phyloP scores from a whole-genome alignment of 768 basidiomycete species.

The Podaxis mareebaensis region DNA sequence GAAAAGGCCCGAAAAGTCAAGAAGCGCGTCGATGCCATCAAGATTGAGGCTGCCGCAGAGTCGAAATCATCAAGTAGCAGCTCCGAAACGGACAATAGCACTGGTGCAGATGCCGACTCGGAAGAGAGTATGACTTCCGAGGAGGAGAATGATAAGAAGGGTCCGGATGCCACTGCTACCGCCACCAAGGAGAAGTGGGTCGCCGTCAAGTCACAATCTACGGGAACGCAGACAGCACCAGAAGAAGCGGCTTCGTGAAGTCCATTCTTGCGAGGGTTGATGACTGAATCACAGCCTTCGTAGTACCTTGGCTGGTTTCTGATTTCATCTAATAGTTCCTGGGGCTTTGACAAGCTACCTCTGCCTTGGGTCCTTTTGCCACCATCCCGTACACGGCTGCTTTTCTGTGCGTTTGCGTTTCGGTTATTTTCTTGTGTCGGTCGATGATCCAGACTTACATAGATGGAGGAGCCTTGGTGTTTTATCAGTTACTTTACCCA shows the following conservation, averaged over 20 bases:
- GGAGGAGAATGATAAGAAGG: conserved; percentile 57
- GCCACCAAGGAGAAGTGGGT: conserved; percentile 73
- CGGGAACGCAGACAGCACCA: conserved; percentile 11
- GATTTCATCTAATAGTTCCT: not conserved
- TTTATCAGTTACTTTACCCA: not conserved
- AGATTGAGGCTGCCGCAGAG: conserved; percentile 39
- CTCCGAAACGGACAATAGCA: conserved; percentile 62
- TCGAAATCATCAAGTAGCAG: conserved; percentile 36
- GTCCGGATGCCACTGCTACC: conserved; percentile 29
- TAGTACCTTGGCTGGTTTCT: not conserved
- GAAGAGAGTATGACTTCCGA: conserved; percentile 79
- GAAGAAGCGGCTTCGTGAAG: conserved; percentile 11
- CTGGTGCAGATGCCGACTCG: conserved; percentile 68
- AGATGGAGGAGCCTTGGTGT: conserved; percentile 11
- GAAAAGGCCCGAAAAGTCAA: conserved; percentile 28
- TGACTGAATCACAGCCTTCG: not conserved
- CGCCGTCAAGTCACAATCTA: conserved; percentile 58
- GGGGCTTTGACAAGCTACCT: not conserved
- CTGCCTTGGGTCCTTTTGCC: not conserved
- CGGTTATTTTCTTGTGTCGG: conserved; percentile 13
- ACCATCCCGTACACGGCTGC: not conserved
- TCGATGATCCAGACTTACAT: conserved; percentile 17
- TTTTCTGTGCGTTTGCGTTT: conserved; percentile 13
- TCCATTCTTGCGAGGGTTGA: not conserved
- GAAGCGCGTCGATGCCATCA: conserved; percentile 45